Evolutionary conservation across 2,329 filamentous ascomycete genomes (phyloP).

Genomic region (Epichloe baconii): DNA sequence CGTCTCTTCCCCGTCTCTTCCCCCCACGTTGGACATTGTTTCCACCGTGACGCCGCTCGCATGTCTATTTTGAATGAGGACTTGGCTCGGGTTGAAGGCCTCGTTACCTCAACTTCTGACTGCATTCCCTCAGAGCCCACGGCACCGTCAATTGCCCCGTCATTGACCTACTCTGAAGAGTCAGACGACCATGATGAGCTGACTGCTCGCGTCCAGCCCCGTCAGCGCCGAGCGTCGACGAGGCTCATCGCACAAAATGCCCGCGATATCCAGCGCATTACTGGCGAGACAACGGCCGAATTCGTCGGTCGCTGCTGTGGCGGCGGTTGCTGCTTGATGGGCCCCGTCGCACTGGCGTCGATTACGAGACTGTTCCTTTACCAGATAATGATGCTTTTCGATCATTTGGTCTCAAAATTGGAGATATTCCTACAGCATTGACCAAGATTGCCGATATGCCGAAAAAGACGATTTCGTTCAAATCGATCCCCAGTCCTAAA

Average conservation of each 20-base stretch:
- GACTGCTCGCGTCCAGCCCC: constrained; percentile 29
- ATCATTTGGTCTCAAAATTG: constrained; percentile 64
- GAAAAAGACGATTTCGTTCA: constrained; percentile 59
- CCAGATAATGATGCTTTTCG: constrained; percentile 80
- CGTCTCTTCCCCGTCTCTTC: not conserved
- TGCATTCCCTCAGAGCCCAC: constrained; percentile 32
- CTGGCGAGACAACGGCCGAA: constrained; percentile 49
- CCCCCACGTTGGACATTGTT: no score
- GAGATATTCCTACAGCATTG: constrained; percentile 59
- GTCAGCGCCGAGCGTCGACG: constrained; percentile 54
- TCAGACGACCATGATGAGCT: constrained; percentile 45
- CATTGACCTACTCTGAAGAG: constrained; percentile 49
- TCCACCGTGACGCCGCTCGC: not conserved
- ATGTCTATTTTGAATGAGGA: constrained; percentile 17
- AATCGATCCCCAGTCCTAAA: constrained; percentile 34
- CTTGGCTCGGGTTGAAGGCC: constrained; percentile 23
- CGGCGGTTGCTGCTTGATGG: constrained; percentile 47
- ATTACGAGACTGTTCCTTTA: constrained; percentile 39
- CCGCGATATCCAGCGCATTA: constrained; percentile 49
- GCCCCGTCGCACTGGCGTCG: constrained; percentile 29
- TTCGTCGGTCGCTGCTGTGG: constrained; percentile 51
- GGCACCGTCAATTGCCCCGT: constrained; percentile 42
- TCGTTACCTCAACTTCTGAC: constrained; percentile 26
- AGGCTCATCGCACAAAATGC: constrained; percentile 52
- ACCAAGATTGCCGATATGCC: constrained; percentile 62